Conservation (phyloP, 2,329 filamentous ascomycete genomes). For the Ophiostoma sp. region DNA sequence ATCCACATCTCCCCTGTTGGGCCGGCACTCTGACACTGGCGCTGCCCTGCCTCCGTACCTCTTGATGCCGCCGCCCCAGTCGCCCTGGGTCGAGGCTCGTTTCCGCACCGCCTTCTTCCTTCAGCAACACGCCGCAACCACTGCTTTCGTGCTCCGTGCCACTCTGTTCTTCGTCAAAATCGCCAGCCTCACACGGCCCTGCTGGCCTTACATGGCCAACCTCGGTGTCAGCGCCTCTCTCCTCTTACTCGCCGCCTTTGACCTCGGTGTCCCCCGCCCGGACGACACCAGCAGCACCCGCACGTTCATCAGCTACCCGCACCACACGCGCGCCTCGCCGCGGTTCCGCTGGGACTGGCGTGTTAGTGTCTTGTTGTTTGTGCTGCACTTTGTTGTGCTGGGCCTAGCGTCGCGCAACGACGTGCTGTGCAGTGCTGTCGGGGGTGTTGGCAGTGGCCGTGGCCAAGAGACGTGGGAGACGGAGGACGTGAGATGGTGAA, state of each 20-base stretch:
- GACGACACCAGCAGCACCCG: not conserved
- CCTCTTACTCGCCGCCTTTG: slow-evolving; percentile 66
- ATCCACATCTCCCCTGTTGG: not conserved
- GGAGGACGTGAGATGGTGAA: slow-evolving; percentile 28
- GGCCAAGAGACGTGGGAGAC: slow-evolving; percentile 28
- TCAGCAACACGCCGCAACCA: slow-evolving; percentile 35
- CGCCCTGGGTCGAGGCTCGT: slow-evolving; percentile 37
- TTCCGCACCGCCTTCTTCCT: slow-evolving; percentile 39
- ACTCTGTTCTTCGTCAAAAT: slow-evolving; percentile 69
- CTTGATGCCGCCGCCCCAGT: slow-evolving; percentile 52
- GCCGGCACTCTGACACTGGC: not conserved
- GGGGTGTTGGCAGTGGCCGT: not conserved
- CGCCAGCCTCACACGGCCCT: slow-evolving; percentile 63
- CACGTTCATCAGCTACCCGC: slow-evolving; percentile 8
- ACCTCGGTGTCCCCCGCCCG: slow-evolving; percentile 50
- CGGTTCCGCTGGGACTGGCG: slow-evolving; percentile 39
- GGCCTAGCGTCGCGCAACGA: slow-evolving; percentile 37
- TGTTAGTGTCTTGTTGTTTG: slow-evolving; percentile 38
- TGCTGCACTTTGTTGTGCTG: slow-evolving; percentile 40
- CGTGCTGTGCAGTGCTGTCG: slow-evolving; percentile 36
- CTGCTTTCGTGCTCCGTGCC: slow-evolving; percentile 52
- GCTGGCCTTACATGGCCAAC: slow-evolving; percentile 69
- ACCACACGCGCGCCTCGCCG: not conserved
- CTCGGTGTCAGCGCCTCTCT: slow-evolving; percentile 66
- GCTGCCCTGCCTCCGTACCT: slow-evolving; percentile 38